Percentiles rank a stretch among this genome's conserved stretches.
phyloP scores from a whole-genome alignment of 495 filamentous ascomycete species.

The Tuber umbilicatum region DNA sequence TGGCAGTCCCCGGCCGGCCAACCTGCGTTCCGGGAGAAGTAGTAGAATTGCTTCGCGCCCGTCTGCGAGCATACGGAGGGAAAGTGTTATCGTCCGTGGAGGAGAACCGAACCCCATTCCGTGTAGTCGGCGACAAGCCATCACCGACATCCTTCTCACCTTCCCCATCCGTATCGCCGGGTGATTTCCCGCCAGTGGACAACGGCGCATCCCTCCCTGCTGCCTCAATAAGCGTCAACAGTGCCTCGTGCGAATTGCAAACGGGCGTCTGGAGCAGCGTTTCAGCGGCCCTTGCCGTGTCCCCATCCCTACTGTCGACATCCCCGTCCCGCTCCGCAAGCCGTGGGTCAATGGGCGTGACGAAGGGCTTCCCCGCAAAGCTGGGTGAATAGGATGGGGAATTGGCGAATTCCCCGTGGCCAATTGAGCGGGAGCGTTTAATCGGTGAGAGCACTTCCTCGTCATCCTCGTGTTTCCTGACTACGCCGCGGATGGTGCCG shows the following conservation, averaged over 20 bases:
- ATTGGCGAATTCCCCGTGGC: conserved; percentile 22
- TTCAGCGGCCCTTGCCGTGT: conserved; percentile 48
- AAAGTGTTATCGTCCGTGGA: conserved; percentile 9
- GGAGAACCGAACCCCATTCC: conserved; percentile 26
- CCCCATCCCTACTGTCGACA: conserved; percentile 14
- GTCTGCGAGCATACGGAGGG: conserved; percentile 17
- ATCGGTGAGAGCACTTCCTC: conserved; percentile 8
- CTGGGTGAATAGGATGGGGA: conserved; percentile 28
- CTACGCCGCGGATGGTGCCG: conserved; percentile 49
- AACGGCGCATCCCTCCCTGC: conserved; percentile 46
- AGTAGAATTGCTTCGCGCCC: conserved; percentile 23
- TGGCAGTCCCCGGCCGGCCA: neutral
- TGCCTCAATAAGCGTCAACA: conserved; percentile 56
- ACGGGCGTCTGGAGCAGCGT: conserved; percentile 53
- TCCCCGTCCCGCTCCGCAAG: conserved; percentile 19
- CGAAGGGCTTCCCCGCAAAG: conserved; percentile 13
- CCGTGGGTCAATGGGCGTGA: conserved; percentile 26
- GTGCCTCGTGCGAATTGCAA: conserved; percentile 54
- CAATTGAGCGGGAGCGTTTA: conserved; percentile 29
- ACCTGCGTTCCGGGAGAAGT: conserved; percentile 20
- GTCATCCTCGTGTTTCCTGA: conserved; percentile 36
- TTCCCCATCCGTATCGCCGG: conserved; percentile 34
- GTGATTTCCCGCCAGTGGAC: conserved; percentile 22
- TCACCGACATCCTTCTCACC: conserved; percentile 23
- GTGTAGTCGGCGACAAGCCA: conserved; percentile 10